Percentiles rank a stretch among this genome's conserved stretches.
Conservation (phyloP, 768 basidiomycete species). For the Mycena filopes region DNA sequence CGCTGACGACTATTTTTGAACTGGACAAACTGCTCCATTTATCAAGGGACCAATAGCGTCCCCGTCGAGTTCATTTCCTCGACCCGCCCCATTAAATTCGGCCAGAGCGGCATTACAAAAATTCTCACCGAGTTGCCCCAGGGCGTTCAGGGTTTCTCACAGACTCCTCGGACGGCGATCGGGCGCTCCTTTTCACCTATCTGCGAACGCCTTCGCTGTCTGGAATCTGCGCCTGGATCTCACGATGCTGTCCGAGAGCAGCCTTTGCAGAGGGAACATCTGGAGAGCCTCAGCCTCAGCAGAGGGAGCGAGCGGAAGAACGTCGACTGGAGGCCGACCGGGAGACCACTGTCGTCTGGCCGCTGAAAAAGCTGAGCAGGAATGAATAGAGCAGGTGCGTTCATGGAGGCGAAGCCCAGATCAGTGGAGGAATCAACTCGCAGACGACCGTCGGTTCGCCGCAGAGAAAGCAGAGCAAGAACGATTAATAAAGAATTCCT, state of each 20-base stretch:
- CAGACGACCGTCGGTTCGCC: constrained; percentile 19
- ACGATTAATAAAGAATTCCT: constrained; percentile 11
- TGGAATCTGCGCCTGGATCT: too few species aligned
- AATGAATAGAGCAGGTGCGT: constrained; percentile 20
- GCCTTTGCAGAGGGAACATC: constrained; percentile 13
- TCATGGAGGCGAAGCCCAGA: constrained; percentile 20
- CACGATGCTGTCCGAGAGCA: too few species aligned
- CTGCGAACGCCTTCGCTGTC: too few species aligned
- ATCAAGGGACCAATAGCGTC: constrained; percentile 73
- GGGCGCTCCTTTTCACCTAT: too few species aligned
- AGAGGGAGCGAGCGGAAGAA: constrained; percentile 18
- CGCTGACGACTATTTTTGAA: constrained; percentile 85
- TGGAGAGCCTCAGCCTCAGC: too few species aligned
- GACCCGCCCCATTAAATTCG: too few species aligned
- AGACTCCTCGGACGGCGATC: too few species aligned
- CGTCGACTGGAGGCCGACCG: constrained; percentile 19
- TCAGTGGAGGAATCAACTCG: constrained; percentile 21
- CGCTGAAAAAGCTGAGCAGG: constrained; percentile 19
- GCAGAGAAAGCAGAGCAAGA: constrained; percentile 31
- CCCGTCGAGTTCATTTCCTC: constrained; percentile 67
- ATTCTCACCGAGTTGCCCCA: too few species aligned
- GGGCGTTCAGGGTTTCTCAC: too few species aligned
- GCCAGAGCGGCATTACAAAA: too few species aligned
- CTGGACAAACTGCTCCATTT: constrained; percentile 90
- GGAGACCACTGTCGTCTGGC: constrained; percentile 14